Conservation (phyloP, 768 basidiomycete species). For the Cyathus striatus region DNA sequence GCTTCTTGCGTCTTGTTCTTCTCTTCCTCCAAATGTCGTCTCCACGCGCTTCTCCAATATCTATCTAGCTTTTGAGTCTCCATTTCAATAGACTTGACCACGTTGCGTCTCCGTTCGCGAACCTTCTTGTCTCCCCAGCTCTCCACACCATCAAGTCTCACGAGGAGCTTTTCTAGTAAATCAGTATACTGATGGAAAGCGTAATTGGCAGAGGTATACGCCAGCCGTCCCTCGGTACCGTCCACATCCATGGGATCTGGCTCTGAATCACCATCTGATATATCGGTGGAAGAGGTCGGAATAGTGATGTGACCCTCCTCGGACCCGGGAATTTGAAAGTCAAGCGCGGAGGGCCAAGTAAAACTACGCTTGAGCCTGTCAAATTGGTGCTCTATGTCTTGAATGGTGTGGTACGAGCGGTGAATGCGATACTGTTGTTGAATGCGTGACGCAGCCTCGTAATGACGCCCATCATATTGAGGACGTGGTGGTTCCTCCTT, state of each 20-base stretch:
- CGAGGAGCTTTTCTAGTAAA: constrained; percentile 55
- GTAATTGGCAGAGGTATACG: constrained; percentile 58
- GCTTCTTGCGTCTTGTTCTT: background rate
- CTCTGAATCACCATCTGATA: no score
- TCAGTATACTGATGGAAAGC: constrained; percentile 60
- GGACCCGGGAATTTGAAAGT: constrained; percentile 34
- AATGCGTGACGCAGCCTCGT: constrained; percentile 40
- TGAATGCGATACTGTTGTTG: constrained; percentile 42
- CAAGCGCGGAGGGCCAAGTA: constrained; percentile 37
- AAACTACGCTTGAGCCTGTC: constrained; percentile 35
- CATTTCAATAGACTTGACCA: constrained; percentile 55
- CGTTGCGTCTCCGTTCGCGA: constrained; percentile 40
- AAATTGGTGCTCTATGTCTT: constrained; percentile 37
- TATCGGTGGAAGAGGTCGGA: constrained; percentile 13
- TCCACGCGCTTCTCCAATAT: constrained; percentile 34
- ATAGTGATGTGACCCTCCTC: constrained; percentile 23
- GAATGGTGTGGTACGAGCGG: constrained; percentile 34
- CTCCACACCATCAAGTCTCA: constrained; percentile 63
- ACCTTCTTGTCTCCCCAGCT: constrained; percentile 55
- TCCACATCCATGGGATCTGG: constrained; percentile 13
- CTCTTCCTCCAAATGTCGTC: constrained; percentile 16
- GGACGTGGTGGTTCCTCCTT: no score
- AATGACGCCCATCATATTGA: constrained; percentile 22
- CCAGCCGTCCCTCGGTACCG: constrained; percentile 34
- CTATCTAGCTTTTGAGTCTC: constrained; percentile 52